A percentile compares a stretch with the other conserved stretches of the same genome.
Evolutionary conservation across 2,329 filamentous ascomycete genomes (phyloP).

Genomic region (Neopestalotiopsis clavispora): DNA sequence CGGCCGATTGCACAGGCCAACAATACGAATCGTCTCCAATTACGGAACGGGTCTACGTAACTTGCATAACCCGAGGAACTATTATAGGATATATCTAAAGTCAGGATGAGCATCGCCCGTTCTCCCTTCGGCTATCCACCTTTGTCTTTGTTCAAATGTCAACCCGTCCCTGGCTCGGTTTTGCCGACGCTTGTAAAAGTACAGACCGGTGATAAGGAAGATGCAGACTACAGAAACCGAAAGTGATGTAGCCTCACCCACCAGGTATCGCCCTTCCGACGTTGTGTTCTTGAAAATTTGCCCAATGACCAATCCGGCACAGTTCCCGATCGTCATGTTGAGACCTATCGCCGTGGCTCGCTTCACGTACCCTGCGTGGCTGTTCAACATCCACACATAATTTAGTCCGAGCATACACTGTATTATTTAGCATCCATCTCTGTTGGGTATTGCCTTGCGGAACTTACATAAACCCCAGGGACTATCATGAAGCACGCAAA

Average conservation of each 20-base stretch:
- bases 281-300: constrained; percentile 19
- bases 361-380: constrained; percentile 17
- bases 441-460: background rate
- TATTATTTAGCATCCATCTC: background rate
- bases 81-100: constrained; percentile 6
- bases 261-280: constrained; percentile 14
- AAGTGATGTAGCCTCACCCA: constrained; percentile 11
- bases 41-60: no score
- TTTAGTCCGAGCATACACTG: constrained; percentile 18
- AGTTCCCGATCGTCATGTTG: constrained; percentile 18
- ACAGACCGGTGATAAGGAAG: constrained; percentile 2
- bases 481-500: constrained; percentile 53
- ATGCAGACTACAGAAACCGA: constrained; percentile 1
- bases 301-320: constrained; percentile 17
- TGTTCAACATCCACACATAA: constrained; percentile 18
- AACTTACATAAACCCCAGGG: constrained; percentile 33
- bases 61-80: no score
- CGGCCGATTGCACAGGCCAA: no score
- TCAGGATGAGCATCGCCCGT: constrained; percentile 2
- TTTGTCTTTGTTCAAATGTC: background rate
- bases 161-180: background rate
- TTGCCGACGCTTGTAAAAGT: constrained; percentile 2
- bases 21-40: no score
- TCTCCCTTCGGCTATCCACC: background rate
- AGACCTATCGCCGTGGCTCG: constrained; percentile 17